Evolutionary conservation across 345 rosid species (phyloP).

Genomic region (Laguncularia racemosa): DNA sequence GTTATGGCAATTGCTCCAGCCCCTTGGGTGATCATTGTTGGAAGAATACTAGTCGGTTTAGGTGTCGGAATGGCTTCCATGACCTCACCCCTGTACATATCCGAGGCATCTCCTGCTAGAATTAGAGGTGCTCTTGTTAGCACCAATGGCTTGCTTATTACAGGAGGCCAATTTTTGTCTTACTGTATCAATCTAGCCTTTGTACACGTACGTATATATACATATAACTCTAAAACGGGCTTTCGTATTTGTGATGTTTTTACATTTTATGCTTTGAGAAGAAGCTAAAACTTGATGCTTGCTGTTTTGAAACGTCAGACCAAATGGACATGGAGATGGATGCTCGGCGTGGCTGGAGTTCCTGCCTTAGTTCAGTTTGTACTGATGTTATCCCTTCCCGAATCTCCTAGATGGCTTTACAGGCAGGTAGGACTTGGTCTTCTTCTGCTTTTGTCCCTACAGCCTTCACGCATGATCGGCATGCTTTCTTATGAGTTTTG

Average conservation of each 20-base stretch:
- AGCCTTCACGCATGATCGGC: background rate
- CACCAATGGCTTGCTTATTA: constrained; percentile 67
- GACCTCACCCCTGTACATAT: constrained; percentile 89
- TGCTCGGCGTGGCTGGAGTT: constrained; percentile 73
- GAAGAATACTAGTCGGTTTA: constrained; percentile 73
- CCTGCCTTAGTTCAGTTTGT: constrained; percentile 63
- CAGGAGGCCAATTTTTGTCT: constrained; percentile 80
- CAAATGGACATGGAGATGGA: constrained; percentile 89
- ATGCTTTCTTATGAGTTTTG: background rate
- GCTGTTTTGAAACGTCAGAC: constrained; percentile 21
- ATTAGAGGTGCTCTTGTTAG: constrained; percentile 91
- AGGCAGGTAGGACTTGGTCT: constrained; percentile 21
- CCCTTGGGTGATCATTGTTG: constrained; percentile 62
- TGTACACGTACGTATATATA: constrained; percentile 31
- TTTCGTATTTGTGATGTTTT: no score
- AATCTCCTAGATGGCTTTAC: constrained; percentile 89
- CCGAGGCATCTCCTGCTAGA: constrained; percentile 85
- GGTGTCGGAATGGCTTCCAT: constrained; percentile 98
- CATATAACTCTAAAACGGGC: no score
- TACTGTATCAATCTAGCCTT: constrained; percentile 85
- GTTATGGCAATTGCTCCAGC: constrained; percentile 69
- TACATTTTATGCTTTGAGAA: no score
- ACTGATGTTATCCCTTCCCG: constrained; percentile 65
- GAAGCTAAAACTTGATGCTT: no score
- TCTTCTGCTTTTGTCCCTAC: background rate